Evolutionary conservation across 208 protist genomes (phyloP).

Genomic region (Leptomonas seymouri): DNA sequence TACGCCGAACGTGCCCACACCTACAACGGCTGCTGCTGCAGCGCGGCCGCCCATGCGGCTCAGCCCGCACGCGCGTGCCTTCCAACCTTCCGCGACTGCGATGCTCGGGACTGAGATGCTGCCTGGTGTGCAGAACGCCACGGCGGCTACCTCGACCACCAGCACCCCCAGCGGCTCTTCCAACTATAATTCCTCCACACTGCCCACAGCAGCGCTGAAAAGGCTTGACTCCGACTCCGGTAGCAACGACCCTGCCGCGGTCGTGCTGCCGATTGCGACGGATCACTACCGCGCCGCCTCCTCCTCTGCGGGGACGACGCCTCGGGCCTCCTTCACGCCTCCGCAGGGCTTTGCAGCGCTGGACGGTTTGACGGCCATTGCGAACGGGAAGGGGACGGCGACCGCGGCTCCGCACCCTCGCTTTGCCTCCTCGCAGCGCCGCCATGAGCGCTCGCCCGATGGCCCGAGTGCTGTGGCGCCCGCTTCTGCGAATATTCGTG

Average conservation of each 20-base stretch:
- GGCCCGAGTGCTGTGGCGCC: background rate
- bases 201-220: background rate
- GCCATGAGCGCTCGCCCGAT: background rate
- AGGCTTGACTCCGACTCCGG: constrained; percentile 14
- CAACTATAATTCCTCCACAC: background rate
- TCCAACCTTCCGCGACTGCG: constrained; percentile 21
- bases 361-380: background rate
- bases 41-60: constrained; percentile 19
- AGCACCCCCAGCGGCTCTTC: background rate
- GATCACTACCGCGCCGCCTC: background rate
- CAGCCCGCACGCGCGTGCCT: constrained; percentile 34
- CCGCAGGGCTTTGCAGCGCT: constrained; percentile 8
- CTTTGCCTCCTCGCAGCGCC: constrained; percentile 2
- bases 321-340: constrained; percentile 1
- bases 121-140: constrained; percentile 17
- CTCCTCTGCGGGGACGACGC: constrained; percentile 9
- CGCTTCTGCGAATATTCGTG: background rate
- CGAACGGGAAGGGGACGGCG: no score
- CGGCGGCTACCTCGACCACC: background rate
- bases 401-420: background rate
- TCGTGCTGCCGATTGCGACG: background rate
- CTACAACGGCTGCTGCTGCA: background rate
- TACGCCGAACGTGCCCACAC: background rate
- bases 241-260: background rate
- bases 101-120: constrained; percentile 8